Base-by-base conservation (phyloP, 2,329 filamentous ascomycete species). In the Aspergillus tamarii region DNA sequence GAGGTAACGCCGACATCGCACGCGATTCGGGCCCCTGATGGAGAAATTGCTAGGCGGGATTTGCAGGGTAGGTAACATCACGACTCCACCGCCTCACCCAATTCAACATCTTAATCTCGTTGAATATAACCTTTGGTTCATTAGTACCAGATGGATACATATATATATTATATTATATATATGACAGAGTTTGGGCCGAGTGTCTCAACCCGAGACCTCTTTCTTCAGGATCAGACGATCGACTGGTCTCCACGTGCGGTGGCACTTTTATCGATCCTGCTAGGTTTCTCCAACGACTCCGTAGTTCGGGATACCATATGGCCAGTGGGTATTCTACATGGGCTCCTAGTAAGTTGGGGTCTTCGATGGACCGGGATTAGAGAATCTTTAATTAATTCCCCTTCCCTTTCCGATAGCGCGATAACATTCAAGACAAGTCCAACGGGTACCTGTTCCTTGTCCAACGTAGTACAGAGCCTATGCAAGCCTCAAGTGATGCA, bases 231-330 rank as follows among this genome's bases (percentile, higher is more conserved):
- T 58, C 60, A 62, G 39, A 45, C 60, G 60, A 62, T 62, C 60
- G 60, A 56, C 60, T 56, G 46, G 55, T 53, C 55, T 62, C 60
- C 60, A 62, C 60, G 60, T 62, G 60, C 45, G 34, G 43, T 45
- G 53, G 48, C 54, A 62, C 48, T 62, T 62, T 62, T 62, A 62
- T 62, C 61, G 61, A 62, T 62, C 61, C 61, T 62, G 61, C 61
- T 62, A 57, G 48, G 14, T 43, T 39, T 45, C 45, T 45, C 48
- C 52, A 39, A 55, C 52, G 52, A 55, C 52, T 55, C 52, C 52
- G 52, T 55, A 55, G 52, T 55, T 55, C 52, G 52, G 32, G 52
- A 55, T 55, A 39, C 52, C 52, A 55, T 55, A 39, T 55, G 52
- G 52, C 32, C 52, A 55, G 52, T 55, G 52, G 52, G 52, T 55